A percentile compares a stretch with the other conserved stretches of the same genome.
These are phyloP conservation scores for Sphaerosporella brunnea DNA, from an alignment of 495 filamentous ascomycete species.

Conservation along the genomic window DNA sequence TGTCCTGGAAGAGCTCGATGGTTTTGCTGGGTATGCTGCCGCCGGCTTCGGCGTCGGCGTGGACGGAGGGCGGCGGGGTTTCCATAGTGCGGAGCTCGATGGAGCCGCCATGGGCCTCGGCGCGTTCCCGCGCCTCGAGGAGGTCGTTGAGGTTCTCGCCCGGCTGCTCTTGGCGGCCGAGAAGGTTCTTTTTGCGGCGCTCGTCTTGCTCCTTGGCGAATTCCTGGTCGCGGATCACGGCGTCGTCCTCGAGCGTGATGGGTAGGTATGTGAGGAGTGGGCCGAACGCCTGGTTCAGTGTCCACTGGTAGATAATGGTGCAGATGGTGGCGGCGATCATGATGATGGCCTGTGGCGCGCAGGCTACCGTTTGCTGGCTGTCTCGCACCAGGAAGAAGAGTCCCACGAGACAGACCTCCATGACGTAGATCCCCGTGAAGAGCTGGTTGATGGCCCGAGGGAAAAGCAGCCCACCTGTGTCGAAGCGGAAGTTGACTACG, in stretches of 20 bases:
- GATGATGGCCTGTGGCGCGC: constrained; percentile 67
- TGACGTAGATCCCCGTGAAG: constrained; percentile 84
- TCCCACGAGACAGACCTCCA: constrained; percentile 81
- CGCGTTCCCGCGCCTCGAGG: constrained; percentile 29
- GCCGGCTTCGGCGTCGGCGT: background rate
- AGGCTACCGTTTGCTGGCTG: constrained; percentile 38
- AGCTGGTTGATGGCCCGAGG: constrained; percentile 90
- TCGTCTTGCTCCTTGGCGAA: constrained; percentile 63
- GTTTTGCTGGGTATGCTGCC: background rate
- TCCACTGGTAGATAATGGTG: constrained; percentile 63
- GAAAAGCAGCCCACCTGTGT: constrained; percentile 87
- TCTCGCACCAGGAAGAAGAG: constrained; percentile 75
- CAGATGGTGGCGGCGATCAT: constrained; percentile 62
- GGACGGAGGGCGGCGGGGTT: background rate
- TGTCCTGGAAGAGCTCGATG: constrained; percentile 50
- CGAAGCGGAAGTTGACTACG: constrained; percentile 74
- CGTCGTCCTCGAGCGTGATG: constrained; percentile 90
- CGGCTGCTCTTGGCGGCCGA: constrained; percentile 36
- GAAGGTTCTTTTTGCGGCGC: constrained; percentile 34
- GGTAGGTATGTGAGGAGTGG: constrained; percentile 80
- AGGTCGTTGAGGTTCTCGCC: constrained; percentile 30
- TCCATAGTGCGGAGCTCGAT: background rate
- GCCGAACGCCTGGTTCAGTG: constrained; percentile 69
- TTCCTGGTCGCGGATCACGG: constrained; percentile 69
- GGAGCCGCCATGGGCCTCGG: constrained; percentile 26